Base-by-base conservation (phyloP, 108 stramenopile genomes). In the Conticribra guillardii region DNA sequence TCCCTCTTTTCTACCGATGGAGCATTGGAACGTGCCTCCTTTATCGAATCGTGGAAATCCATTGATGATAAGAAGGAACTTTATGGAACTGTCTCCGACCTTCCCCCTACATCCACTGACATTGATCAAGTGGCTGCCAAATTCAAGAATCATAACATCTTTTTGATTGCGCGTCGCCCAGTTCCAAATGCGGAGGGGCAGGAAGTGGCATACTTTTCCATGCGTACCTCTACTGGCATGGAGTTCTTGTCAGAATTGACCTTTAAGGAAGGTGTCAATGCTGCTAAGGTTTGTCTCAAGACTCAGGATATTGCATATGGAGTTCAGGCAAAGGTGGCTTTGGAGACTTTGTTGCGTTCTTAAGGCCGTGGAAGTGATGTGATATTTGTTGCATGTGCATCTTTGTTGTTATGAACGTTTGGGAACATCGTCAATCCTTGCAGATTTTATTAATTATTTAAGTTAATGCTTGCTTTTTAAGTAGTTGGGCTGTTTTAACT, bases 11-110 rank as follows among this genome's bases (percentile, higher is more conserved):
- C 83, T 27, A 37, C 82, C 3, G 94, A 90, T 53, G 92, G 92
- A 3, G 82, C 89, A 8, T 75, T 94, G 74, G 92, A 92, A 47
- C 85, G 91, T 23, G 48, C 84, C 15, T 78, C 84, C 31, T 93
- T 93, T 66, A 96, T 92, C 68, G 86, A 91, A 68, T 61, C 79
- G 8, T 96, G 91, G 92, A 92, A 92, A 67, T 82, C 86, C 3
- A 92, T 94, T 51, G 96, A 97, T 64, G 97, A 96, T 53, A 85
- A 87, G 69, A 91, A 93, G 54, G 96, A 96, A 64, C 58, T 97
- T 23, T 90, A 90, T 51, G 71, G 69, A 11, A 93, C 92, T 1
- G 86, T 94, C 1, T 54, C 76, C 28, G 84, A 90, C 31, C 82
- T 93, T 30, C 89, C 92, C 27, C 81, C 87, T 45, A 65, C 77